Evolutionary conservation across 345 rosid genomes (phyloP).

Genomic region (Aquilaria malaccensis): DNA sequence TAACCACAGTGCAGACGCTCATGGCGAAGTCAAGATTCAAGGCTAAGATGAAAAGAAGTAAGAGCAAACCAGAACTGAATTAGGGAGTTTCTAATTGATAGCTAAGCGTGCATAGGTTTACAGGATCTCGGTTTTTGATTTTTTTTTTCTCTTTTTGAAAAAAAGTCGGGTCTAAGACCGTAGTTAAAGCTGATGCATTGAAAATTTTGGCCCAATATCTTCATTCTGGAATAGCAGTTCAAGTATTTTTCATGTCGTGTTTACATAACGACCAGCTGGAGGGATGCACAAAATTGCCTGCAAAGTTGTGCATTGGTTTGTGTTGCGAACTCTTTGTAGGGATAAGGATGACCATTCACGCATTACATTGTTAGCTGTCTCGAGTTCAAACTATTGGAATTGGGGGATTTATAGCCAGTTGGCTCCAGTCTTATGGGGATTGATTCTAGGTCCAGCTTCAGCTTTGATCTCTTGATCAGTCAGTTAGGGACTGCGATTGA

Average conservation of each 20-base stretch:
- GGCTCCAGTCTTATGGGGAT: too few relatives aligned
- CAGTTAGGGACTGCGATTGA: too few relatives aligned
- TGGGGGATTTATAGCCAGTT: too few relatives aligned
- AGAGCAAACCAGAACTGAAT: slow-evolving; percentile 68
- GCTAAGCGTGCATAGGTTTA: slow-evolving; percentile 15
- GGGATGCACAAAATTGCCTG: slow-evolving; percentile 3
- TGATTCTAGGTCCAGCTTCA: too few relatives aligned
- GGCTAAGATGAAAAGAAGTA: slow-evolving; percentile 91
- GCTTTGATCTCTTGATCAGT: too few relatives aligned
- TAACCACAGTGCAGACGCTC: slow-evolving; percentile 74
- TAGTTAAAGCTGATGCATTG: slow-evolving; percentile 15
- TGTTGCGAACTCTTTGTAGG: too few relatives aligned
- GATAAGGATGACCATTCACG: too few relatives aligned
- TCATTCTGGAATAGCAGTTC: not conserved
- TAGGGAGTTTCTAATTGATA: slow-evolving; percentile 20
- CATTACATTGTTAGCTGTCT: too few relatives aligned
- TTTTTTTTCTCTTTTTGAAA: slow-evolving; percentile 1
- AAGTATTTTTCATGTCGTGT: not conserved
- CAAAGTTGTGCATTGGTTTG: not conserved
- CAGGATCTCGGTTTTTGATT: slow-evolving; percentile 21
- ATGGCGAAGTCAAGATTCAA: slow-evolving; percentile 83
- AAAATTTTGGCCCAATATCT: not conserved
- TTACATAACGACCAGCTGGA: not conserved
- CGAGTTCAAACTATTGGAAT: too few relatives aligned
- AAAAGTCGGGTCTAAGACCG: slow-evolving; percentile 4